Evolutionary conservation across 306 rosid genomes (phyloP).

Genomic region (Arachis hypogaea): DNA sequence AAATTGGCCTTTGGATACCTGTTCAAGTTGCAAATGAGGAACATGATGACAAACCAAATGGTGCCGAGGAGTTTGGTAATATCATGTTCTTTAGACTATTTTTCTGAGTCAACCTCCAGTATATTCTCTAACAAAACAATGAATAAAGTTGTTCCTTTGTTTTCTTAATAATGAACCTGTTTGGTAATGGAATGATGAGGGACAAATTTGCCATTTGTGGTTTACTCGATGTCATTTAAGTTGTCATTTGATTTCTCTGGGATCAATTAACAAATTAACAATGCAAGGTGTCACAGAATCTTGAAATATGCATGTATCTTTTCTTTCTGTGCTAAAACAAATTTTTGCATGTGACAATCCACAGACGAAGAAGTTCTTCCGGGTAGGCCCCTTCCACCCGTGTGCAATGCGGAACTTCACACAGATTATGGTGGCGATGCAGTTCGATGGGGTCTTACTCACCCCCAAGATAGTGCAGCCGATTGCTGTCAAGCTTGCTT

Average conservation of each 20-base stretch:
- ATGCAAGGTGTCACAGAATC: constrained; percentile 27
- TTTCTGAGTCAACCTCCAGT: not conserved
- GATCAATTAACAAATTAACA: not conserved
- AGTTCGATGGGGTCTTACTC: constrained; percentile 95
- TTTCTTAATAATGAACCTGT: too few relatives aligned
- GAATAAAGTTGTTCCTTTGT: too few relatives aligned
- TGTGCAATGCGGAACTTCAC: constrained; percentile 75
- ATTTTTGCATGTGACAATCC: constrained; percentile 35
- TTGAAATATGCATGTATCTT: constrained; percentile 23
- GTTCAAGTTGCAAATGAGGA: constrained; percentile 54
- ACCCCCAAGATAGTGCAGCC: constrained; percentile 94
- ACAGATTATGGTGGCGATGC: constrained; percentile 90
- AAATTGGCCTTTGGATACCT: constrained; percentile 92
- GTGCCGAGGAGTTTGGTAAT: constrained; percentile 67
- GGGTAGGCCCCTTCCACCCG: constrained; percentile 73
- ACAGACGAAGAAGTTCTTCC: constrained; percentile 79
- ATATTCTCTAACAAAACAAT: too few relatives aligned
- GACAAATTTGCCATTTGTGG: too few relatives aligned
- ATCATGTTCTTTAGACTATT: constrained; percentile 2
- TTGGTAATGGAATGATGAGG: too few relatives aligned
- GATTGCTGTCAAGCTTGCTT: constrained; percentile 97
- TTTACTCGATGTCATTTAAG: too few relatives aligned
- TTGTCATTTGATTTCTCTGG: not conserved
- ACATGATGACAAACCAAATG: constrained; percentile 81
- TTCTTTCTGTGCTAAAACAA: constrained; percentile 6